A percentile compares a stretch with the other conserved stretches of the same genome.
Evolutionary conservation across 306 rosid species (phyloP).

Genomic region (Citrullus amarus): DNA sequence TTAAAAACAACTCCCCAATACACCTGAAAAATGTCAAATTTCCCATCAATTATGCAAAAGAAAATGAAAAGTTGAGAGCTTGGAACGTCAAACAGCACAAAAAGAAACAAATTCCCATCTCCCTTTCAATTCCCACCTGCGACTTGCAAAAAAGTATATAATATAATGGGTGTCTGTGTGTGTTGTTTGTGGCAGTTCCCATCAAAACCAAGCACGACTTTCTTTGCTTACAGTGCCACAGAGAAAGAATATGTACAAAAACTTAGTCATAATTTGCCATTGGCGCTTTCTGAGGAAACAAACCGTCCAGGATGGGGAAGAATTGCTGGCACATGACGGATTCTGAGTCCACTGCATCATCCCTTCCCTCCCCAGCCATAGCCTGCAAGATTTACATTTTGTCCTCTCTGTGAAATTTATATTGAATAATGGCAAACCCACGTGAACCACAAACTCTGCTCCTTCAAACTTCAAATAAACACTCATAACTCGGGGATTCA

Average conservation of each 20-base stretch:
- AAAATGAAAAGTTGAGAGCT: background rate
- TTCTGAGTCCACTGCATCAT: background rate
- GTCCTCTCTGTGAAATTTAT: background rate
- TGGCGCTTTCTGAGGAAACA: conserved; percentile 4
- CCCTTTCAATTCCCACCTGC: conserved; percentile 6
- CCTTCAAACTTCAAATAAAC: background rate
- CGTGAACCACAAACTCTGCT: background rate
- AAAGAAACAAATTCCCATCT: conserved; percentile 5
- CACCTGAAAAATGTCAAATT: conserved; percentile 6
- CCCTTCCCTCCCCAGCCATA: background rate
- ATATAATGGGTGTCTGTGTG: background rate
- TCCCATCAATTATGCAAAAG: background rate
- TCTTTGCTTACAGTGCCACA: background rate
- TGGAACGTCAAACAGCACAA: background rate
- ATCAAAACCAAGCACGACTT: conserved; percentile 4
- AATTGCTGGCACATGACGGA: conserved; percentile 5
- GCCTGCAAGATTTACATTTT: conserved; percentile 7
- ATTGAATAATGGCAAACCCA: conserved; percentile 10
- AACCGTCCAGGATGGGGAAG: conserved; percentile 1
- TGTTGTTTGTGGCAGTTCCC: background rate
- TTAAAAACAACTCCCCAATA: background rate
- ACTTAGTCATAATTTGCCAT: background rate
- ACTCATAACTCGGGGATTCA: background rate
- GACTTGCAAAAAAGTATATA: background rate
- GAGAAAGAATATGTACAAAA: conserved; percentile 7